These are phyloP conservation scores for Melampsora occidentalis DNA, from an alignment of 1,284 basidiomycete genomes.

Conservation along the genomic window DNA sequence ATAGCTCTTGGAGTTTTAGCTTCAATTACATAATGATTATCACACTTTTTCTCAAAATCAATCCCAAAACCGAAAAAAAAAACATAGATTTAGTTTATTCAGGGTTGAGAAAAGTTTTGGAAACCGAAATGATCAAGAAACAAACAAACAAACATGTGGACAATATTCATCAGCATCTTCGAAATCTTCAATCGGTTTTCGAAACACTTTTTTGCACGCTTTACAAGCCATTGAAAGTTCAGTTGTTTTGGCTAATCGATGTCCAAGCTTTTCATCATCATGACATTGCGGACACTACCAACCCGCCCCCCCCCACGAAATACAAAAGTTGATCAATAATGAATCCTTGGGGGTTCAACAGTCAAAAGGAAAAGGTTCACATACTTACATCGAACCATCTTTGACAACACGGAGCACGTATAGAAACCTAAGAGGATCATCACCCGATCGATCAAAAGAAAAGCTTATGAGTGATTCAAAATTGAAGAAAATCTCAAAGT, in stretches of 20 bases:
- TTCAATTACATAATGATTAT: constrained; percentile 40
- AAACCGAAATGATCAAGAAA: neutral
- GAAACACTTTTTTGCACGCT: constrained; percentile 94
- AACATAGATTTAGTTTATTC: no score
- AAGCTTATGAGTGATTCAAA: no score
- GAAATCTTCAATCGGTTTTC: constrained; percentile 85
- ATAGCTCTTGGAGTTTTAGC: constrained; percentile 37
- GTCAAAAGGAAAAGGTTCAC: neutral
- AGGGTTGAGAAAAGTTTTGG: neutral
- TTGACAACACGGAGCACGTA: constrained; percentile 90
- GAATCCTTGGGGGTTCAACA: no score
- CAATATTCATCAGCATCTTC: constrained; percentile 98
- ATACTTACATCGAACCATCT: constrained; percentile 75
- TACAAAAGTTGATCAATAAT: no score
- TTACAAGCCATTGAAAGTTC: constrained; percentile 97
- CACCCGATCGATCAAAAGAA: no score
- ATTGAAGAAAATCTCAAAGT: neutral
- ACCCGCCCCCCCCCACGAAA: neutral
- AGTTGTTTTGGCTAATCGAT: constrained; percentile 69
- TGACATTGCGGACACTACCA: constrained; percentile 82
- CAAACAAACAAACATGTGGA: constrained; percentile 64
- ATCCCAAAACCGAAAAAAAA: no score
- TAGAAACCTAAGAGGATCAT: constrained; percentile 61
- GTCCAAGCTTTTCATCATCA: constrained; percentile 69
- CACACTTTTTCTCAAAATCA: constrained; percentile 20